A percentile compares a stretch with the other conserved stretches of the same genome.
Evolutionary conservation across 208 protist species (phyloP).

Genomic region (Acanthamoeba castellanii): DNA sequence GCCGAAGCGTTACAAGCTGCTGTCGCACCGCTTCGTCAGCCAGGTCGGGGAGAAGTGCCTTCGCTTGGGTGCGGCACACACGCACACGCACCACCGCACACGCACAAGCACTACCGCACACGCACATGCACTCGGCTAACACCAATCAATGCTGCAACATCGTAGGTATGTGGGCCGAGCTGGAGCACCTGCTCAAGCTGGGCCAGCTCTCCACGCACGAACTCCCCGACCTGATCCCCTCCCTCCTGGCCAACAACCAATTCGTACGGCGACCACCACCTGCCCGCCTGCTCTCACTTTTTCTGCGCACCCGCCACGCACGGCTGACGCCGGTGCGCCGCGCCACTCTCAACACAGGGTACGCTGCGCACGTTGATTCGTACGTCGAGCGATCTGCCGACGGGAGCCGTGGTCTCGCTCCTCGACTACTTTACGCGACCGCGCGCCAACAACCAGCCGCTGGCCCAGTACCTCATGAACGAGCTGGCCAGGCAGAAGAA

Average conservation of each 20-base stretch:
- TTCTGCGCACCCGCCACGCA: neutral
- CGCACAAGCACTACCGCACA: too few species aligned
- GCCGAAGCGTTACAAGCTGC: neutral
- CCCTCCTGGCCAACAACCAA: neutral
- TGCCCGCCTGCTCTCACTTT: neutral
- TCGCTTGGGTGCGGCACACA: neutral
- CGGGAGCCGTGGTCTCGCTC: neutral
- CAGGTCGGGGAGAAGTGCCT: slow-evolving; percentile 15
- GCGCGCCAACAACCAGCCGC: neutral
- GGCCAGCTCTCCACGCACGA: slow-evolving; percentile 19
- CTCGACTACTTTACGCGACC: slow-evolving; percentile 15
- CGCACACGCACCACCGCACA: neutral
- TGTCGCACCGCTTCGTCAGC: neutral
- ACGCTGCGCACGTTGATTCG: neutral
- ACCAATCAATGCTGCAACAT: neutral
- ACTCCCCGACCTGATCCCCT: neutral
- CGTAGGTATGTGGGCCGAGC: slow-evolving; percentile 3
- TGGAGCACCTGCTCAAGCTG: neutral
- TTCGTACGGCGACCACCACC: neutral
- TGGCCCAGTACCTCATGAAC: neutral
- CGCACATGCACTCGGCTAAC: neutral
- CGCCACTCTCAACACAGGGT: neutral
- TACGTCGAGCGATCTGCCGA: neutral
- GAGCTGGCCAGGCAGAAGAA: neutral
- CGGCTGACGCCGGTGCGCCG: neutral